Evolutionary conservation across 1,284 basidiomycete genomes (phyloP).

Genomic region (Ustilago trichophora): DNA sequence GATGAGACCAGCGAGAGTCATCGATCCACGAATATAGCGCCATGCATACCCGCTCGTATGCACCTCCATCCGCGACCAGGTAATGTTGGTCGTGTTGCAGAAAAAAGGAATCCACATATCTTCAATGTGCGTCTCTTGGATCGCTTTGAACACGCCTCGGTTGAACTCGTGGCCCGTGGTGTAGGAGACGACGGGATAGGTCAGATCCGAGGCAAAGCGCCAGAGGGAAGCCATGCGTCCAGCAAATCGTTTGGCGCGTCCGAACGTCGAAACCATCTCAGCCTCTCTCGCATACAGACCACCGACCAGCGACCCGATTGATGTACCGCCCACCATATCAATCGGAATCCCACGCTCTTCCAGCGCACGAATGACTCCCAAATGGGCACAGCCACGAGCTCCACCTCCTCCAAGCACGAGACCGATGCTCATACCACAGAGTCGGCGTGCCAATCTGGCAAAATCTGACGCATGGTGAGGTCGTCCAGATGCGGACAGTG

Average conservation of each 20-base stretch:
- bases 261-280: conserved; percentile 84
- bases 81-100: conserved; percentile 99
- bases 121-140: conserved; percentile 74
- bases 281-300: conserved; percentile 94
- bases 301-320: conserved; percentile 90
- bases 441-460: conserved; percentile 84
- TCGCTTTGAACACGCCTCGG: conserved; percentile 44
- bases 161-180: conserved; percentile 78
- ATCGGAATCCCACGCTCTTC: conserved; percentile 92
- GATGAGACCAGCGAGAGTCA: conserved; percentile 93
- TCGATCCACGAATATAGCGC: conserved; percentile 82
- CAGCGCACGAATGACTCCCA: conserved; percentile 88
- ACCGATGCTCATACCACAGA: conserved; percentile 92
- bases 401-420: conserved; percentile 95
- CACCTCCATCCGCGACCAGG: conserved; percentile 93
- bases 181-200: conserved; percentile 96
- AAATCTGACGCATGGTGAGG: conserved; percentile 89
- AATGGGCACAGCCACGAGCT: conserved; percentile 90
- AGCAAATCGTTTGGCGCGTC: conserved; percentile 89
- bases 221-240: conserved; percentile 91
- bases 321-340: conserved; percentile 82
- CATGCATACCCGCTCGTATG: conserved; percentile 87
- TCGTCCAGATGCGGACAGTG: conserved; percentile 68
- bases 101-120: conserved; percentile 99
- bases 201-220: conserved; percentile 92